Percentiles rank a stretch among this genome's conserved stretches.
These are phyloP conservation scores for Fraxinus nigra DNA, from an alignment of 305 asterid species.

Conservation along the genomic window DNA sequence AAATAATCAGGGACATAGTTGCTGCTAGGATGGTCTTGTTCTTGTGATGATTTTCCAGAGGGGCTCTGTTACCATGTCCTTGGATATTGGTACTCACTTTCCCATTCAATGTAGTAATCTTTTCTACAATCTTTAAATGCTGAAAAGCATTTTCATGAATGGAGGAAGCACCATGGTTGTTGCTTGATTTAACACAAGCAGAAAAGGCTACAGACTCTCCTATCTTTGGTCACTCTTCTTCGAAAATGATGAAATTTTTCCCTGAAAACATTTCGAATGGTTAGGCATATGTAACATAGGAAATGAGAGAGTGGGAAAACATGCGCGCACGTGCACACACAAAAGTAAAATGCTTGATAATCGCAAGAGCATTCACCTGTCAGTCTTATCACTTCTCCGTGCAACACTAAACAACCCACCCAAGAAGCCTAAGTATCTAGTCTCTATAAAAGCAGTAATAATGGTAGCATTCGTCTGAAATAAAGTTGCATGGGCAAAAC, in stretches of 20 bases:
- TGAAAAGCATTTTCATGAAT: conserved; percentile 31
- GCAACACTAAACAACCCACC: too few species aligned
- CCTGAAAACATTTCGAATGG: conserved; percentile 38
- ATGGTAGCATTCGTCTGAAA: too few species aligned
- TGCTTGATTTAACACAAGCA: conserved; percentile 72
- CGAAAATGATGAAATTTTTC: conserved; percentile 44
- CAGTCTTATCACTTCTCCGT: too few species aligned
- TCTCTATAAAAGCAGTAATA: too few species aligned
- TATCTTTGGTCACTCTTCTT: conserved; percentile 69
- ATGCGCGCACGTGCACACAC: too few species aligned
- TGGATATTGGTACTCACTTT: conserved; percentile 28
- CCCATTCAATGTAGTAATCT: conserved; percentile 21
- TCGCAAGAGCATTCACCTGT: too few species aligned
- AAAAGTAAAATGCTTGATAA: too few species aligned
- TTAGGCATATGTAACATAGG: conserved; percentile 4
- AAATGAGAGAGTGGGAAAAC: too few species aligned
- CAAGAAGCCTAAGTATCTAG: too few species aligned
- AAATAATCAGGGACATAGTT: conserved; percentile 41
- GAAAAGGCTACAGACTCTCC: conserved; percentile 91
- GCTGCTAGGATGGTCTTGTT: conserved; percentile 46
- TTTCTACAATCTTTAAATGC: conserved; percentile 30
- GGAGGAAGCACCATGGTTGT: conserved; percentile 33
- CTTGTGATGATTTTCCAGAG: conserved; percentile 35
- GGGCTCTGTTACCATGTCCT: conserved; percentile 26
- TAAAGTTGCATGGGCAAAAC: too few species aligned